Conservation (phyloP, 192 early-diverging fungal species). For the Coemansia sp. region DNA sequence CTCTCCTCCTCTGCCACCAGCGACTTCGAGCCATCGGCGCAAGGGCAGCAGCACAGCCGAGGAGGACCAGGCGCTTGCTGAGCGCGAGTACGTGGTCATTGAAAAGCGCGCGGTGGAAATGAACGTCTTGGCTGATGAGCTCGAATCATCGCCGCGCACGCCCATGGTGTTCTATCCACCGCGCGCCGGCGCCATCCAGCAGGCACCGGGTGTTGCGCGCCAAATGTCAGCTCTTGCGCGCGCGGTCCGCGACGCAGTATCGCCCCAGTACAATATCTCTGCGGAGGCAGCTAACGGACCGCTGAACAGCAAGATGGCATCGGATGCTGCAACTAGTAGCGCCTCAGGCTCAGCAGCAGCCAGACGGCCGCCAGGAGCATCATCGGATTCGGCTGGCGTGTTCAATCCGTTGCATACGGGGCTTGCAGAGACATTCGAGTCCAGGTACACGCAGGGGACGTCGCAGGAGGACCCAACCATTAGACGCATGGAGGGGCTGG, state of each 20-base stretch:
- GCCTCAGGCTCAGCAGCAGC: background rate
- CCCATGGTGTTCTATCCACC: constrained; percentile 46
- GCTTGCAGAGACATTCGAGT: constrained; percentile 51
- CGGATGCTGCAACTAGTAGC: background rate
- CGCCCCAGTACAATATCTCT: constrained; percentile 39
- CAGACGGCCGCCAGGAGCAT: background rate
- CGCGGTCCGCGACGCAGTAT: constrained; percentile 44
- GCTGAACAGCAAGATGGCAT: constrained; percentile 12
- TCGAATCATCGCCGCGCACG: constrained; percentile 53
- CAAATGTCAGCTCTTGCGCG: constrained; percentile 54
- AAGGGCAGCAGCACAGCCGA: constrained; percentile 19
- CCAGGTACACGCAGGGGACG: constrained; percentile 30
- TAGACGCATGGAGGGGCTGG: constrained; percentile 66
- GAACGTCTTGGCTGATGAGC: constrained; percentile 73
- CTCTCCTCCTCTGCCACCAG: background rate
- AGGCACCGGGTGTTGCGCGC: constrained; percentile 42
- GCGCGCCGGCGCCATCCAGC: constrained; percentile 33
- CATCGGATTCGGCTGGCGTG: constrained; percentile 8
- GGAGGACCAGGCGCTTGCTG: constrained; percentile 58
- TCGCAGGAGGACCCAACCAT: constrained; percentile 57
- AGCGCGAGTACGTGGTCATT: constrained; percentile 74
- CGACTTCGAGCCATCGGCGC: constrained; percentile 6
- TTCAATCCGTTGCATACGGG: constrained; percentile 44
- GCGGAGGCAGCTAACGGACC: constrained; percentile 44
- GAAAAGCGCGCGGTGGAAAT: constrained; percentile 71